Evolutionary conservation across 352 stramenopile species (phyloP).

Genomic region (Globisporangium abappressorium): DNA sequence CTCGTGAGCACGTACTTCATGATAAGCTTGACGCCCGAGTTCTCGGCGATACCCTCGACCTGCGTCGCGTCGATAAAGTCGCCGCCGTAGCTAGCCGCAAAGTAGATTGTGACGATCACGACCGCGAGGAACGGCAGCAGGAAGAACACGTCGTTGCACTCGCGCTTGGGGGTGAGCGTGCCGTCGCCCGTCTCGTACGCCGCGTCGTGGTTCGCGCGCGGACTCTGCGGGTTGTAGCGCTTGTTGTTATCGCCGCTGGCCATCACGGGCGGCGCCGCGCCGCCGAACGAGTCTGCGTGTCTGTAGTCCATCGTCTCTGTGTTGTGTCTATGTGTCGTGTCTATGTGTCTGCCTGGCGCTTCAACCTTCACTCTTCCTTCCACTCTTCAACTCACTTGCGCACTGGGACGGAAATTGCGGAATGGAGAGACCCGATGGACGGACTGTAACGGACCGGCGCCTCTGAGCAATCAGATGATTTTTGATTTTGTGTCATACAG

Average conservation of each 20-base stretch:
- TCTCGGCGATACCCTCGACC: constrained; percentile 30
- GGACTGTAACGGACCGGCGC: background rate
- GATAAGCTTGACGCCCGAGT: constrained; percentile 54
- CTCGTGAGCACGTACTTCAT: constrained; percentile 50
- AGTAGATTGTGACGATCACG: constrained; percentile 41
- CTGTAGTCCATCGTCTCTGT: constrained; percentile 5
- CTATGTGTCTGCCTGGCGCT: background rate
- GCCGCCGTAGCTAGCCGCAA: constrained; percentile 56
- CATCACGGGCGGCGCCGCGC: background rate
- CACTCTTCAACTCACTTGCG: background rate
- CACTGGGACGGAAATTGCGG: constrained; percentile 4
- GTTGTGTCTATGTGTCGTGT: background rate
- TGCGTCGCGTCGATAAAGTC: constrained; percentile 60
- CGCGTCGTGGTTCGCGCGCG: background rate
- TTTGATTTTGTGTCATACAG: background rate
- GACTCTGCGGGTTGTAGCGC: constrained; percentile 1
- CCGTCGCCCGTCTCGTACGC: constrained; percentile 14
- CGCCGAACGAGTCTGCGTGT: background rate
- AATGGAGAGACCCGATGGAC: background rate
- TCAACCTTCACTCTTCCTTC: background rate
- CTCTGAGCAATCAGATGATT: background rate
- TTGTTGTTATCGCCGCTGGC: background rate
- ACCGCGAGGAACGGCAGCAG: constrained; percentile 59
- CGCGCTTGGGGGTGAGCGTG: constrained; percentile 26
- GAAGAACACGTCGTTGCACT: constrained; percentile 81